Evolutionary conservation across 371 early-diverging fungal genomes (phyloP).

Genomic region (Syncephalastrum sp.): DNA sequence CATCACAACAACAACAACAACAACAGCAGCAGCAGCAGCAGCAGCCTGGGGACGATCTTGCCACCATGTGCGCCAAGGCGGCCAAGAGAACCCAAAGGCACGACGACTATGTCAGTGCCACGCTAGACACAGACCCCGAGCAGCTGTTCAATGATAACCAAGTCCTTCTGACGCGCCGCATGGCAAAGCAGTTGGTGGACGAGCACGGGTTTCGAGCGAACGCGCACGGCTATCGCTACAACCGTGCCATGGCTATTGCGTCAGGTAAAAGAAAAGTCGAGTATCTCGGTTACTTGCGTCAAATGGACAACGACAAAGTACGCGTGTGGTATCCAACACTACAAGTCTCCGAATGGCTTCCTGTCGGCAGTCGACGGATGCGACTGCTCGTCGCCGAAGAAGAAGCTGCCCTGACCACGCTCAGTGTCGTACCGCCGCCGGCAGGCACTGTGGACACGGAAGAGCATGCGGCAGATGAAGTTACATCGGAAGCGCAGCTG

Average conservation of each 20-base stretch:
- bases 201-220: slow-evolving; percentile 47
- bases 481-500: not conserved
- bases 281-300: slow-evolving; percentile 30
- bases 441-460: not conserved
- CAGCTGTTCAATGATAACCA: slow-evolving; percentile 54
- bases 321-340: slow-evolving; percentile 40
- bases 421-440: too few relatives aligned
- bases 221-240: slow-evolving; percentile 50
- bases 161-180: slow-evolving; percentile 53
- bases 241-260: slow-evolving; percentile 43
- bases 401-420: slow-evolving; percentile 10
- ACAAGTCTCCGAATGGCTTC: slow-evolving; percentile 36
- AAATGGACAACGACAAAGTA: slow-evolving; percentile 31
- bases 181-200: slow-evolving; percentile 45
- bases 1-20: not conserved
- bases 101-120: slow-evolving; percentile 33
- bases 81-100: not conserved
- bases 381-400: slow-evolving; percentile 30
- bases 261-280: slow-evolving; percentile 24
- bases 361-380: slow-evolving; percentile 36
- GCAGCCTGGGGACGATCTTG: too few relatives aligned
- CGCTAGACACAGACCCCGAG: slow-evolving; percentile 34
- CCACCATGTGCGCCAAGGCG: too few relatives aligned
- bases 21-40: not conserved
- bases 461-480: not conserved